These are phyloP conservation scores for Saturnispora halmiae DNA, from an alignment of 805 yeast species.

Conservation along the genomic window DNA sequence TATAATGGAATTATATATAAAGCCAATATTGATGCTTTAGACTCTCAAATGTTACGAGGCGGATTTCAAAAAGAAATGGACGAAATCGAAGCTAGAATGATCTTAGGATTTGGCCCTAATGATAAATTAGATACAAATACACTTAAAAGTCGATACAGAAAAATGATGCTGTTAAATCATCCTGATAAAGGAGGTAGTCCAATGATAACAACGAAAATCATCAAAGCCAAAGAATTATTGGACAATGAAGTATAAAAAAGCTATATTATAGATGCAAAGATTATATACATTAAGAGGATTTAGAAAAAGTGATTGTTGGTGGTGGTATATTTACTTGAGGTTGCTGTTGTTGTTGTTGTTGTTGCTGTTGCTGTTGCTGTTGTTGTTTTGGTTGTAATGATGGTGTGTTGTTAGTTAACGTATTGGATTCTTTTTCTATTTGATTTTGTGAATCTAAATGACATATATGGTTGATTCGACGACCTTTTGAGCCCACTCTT, in stretches of 20 bases:
- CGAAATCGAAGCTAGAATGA: constrained; percentile 60
- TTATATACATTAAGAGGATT: no score
- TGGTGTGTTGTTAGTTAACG: no score
- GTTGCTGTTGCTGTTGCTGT: no score
- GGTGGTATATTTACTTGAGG: no score
- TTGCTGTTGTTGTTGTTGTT: no score
- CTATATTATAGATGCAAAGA: no score
- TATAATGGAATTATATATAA: constrained; percentile 35
- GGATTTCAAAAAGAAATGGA: constrained; percentile 59
- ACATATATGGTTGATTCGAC: constrained; percentile 3
- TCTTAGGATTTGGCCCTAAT: constrained; percentile 53
- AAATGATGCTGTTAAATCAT: constrained; percentile 72
- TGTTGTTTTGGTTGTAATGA: no score
- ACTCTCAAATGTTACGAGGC: constrained; percentile 35
- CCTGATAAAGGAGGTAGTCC: constrained; percentile 89
- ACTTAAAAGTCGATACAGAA: constrained; percentile 64
- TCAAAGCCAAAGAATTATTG: constrained; percentile 74
- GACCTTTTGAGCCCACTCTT: constrained; percentile 4
- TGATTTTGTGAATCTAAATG: constrained; percentile 9
- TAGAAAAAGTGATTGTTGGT: no score
- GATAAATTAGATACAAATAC: constrained; percentile 37
- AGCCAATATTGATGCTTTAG: not conserved
- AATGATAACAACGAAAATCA: constrained; percentile 72
- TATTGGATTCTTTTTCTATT: constrained; percentile 4
- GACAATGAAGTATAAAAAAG: no score